These are phyloP conservation scores for Beauveria bassiana DNA, from an alignment of 2,329 filamentous ascomycete genomes.

Conservation along the genomic window DNA sequence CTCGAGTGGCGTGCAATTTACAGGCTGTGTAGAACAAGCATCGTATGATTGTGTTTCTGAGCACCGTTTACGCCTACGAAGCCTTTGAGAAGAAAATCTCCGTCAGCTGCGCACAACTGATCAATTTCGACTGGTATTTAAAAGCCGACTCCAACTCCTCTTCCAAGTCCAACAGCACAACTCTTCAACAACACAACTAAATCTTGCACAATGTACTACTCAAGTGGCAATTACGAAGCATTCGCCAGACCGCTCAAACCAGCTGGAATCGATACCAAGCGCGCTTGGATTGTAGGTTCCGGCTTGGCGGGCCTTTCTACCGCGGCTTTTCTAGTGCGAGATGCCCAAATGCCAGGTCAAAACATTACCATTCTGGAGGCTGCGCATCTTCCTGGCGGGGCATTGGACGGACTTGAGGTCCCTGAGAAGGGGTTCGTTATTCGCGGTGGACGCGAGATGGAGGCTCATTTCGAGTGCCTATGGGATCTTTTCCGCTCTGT, in stretches of 20 bases:
- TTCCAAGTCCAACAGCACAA: neutral
- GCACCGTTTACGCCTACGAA: neutral
- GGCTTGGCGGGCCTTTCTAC: neutral
- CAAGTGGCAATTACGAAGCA: neutral
- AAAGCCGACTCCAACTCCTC: neutral
- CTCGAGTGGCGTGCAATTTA: neutral
- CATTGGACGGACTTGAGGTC: slow-evolving; percentile 21
- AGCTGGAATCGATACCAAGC: neutral
- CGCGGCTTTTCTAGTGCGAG: neutral
- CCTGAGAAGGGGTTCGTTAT: slow-evolving; percentile 23
- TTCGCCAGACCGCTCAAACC: neutral
- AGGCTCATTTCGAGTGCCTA: slow-evolving; percentile 21
- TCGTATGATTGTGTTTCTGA: neutral
- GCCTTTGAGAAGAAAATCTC: neutral
- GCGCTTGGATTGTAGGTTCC: neutral
- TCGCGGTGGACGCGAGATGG: slow-evolving; percentile 23
- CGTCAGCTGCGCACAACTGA: neutral
- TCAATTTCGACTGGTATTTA: neutral
- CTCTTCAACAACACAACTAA: neutral
- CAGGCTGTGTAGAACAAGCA: neutral
- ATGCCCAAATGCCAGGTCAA: neutral
- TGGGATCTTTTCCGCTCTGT: slow-evolving; percentile 23
- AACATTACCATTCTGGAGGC: neutral
- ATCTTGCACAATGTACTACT: neutral
- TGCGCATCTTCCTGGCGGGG: slow-evolving; percentile 9